Percentiles rank a stretch among this genome's conserved stretches.
Conservation (phyloP, 2,329 filamentous ascomycete species). For the Xylaria sp. region DNA sequence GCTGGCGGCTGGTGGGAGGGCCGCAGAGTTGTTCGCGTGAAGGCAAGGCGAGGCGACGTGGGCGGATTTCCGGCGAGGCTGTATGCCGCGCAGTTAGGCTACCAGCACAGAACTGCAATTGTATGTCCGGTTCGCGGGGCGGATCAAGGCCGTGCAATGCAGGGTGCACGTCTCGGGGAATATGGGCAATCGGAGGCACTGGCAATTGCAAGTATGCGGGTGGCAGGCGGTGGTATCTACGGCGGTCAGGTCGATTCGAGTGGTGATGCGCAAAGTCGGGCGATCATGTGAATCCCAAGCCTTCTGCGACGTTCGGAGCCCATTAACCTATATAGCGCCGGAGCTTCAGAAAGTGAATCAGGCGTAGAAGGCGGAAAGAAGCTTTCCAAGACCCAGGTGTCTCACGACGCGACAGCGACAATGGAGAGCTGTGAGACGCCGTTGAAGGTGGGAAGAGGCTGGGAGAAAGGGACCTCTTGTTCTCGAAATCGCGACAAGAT, state of each 20-base stretch:
- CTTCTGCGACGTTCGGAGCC: slow-evolving; percentile 42
- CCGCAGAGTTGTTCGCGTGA: slow-evolving; percentile 17
- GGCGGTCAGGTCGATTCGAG: slow-evolving; percentile 27
- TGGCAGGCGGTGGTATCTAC: slow-evolving; percentile 11
- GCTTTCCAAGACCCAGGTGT: slow-evolving; percentile 46
- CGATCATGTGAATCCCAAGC: slow-evolving; percentile 42
- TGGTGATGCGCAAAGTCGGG: slow-evolving; percentile 37
- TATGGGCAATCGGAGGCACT: slow-evolving; percentile 19
- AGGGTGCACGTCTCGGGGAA: slow-evolving; percentile 12
- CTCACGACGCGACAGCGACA: slow-evolving; percentile 39
- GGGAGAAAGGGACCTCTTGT: slow-evolving; percentile 44
- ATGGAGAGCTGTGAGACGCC: slow-evolving; percentile 36
- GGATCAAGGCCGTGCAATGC: slow-evolving; percentile 33
- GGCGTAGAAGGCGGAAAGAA: slow-evolving; percentile 45
- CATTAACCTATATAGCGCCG: slow-evolving; percentile 45
- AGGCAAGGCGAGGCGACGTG: slow-evolving; percentile 28
- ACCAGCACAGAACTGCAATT: slow-evolving; percentile 34
- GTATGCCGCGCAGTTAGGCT: slow-evolving; percentile 40
- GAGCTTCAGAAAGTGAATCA: slow-evolving; percentile 43
- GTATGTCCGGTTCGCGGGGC: slow-evolving; percentile 13
- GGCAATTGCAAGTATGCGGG: slow-evolving; percentile 26
- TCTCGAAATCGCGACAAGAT: slow-evolving; percentile 46
- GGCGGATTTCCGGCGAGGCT: slow-evolving; percentile 41
- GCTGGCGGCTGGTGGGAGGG: neutral
- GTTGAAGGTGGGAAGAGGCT: slow-evolving; percentile 35